A percentile compares a stretch with the other conserved stretches of the same genome.
Conservation (phyloP, 2,329 filamentous ascomycete species). For the Cladophialophora chaetospira region DNA sequence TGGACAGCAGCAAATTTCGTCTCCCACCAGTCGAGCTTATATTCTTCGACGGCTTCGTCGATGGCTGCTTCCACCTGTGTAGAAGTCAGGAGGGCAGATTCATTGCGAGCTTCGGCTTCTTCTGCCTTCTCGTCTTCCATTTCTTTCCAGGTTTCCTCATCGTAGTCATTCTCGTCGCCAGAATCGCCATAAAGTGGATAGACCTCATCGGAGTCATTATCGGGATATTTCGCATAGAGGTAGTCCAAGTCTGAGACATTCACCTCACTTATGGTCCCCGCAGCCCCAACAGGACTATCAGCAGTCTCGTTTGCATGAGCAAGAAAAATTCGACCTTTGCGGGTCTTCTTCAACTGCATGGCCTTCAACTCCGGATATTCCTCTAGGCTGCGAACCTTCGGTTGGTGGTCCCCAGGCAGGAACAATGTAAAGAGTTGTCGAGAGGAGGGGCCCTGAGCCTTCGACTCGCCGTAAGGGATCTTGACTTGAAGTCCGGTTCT, state of each 20-base stretch:
- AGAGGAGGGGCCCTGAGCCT: constrained; percentile 9
- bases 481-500: constrained; percentile 7
- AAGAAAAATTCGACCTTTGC: not conserved
- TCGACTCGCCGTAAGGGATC: constrained; percentile 19
- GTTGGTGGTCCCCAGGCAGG: not conserved
- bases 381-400: constrained; percentile 14
- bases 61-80: constrained; percentile 57
- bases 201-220: constrained; percentile 42
- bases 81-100: constrained; percentile 32
- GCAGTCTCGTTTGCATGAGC: not conserved
- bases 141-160: constrained; percentile 62
- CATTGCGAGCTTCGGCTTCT: constrained; percentile 40
- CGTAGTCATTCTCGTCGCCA: constrained; percentile 53
- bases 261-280: not conserved
- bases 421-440: constrained; percentile 26
- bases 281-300: not conserved
- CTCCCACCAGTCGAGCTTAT: constrained; percentile 60
- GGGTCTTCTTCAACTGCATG: not conserved
- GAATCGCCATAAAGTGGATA: constrained; percentile 61
- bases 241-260: constrained; percentile 35
- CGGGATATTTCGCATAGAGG: constrained; percentile 48
- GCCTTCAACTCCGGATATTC: constrained; percentile 22
- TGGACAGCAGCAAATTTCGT: constrained; percentile 59
- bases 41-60: constrained; percentile 54
- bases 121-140: constrained; percentile 62